A percentile compares a stretch with the other conserved stretches of the same genome.
Evolutionary conservation across 768 basidiomycete genomes (phyloP).

Genomic region (Leccinellum luteum): DNA sequence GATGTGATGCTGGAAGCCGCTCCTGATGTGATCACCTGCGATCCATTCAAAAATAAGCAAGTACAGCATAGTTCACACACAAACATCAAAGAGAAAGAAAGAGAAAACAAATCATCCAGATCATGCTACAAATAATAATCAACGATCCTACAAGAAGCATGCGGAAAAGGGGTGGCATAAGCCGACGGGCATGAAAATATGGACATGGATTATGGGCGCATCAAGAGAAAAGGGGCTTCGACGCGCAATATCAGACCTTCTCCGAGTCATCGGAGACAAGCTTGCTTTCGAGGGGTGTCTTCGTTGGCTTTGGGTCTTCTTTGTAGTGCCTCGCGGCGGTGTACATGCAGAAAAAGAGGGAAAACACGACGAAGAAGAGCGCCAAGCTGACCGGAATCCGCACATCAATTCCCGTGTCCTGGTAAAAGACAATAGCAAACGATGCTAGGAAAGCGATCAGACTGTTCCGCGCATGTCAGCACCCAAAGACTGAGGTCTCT

Average conservation of each 20-base stretch:
- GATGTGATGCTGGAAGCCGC: not conserved
- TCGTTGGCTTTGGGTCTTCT: conserved; percentile 10
- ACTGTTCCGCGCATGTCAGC: conserved; percentile 17
- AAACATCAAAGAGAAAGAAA: no score
- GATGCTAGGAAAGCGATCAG: conserved; percentile 34
- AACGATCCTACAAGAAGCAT: not conserved
- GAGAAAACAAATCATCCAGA: not conserved
- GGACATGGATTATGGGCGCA: not conserved
- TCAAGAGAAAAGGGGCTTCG: not conserved
- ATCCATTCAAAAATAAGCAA: no score
- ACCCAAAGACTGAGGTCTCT: not conserved
- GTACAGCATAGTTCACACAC: no score
- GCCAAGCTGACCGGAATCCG: conserved; percentile 27
- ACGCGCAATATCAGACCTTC: not conserved
- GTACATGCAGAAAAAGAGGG: conserved; percentile 31
- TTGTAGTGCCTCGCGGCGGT: conserved; percentile 20
- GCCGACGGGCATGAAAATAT: not conserved
- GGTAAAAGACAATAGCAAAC: conserved; percentile 32
- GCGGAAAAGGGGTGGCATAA: not conserved
- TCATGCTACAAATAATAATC: not conserved
- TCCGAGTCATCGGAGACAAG: not conserved
- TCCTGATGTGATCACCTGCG: no score
- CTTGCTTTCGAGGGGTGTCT: not conserved
- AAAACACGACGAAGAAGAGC: conserved; percentile 20
- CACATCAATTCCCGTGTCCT: conserved; percentile 19